Evolutionary conservation across 192 early-diverging fungal species (phyloP), one percentile per base, ranked within the genome.

Genomic region (Coemansia sp.): DNA sequence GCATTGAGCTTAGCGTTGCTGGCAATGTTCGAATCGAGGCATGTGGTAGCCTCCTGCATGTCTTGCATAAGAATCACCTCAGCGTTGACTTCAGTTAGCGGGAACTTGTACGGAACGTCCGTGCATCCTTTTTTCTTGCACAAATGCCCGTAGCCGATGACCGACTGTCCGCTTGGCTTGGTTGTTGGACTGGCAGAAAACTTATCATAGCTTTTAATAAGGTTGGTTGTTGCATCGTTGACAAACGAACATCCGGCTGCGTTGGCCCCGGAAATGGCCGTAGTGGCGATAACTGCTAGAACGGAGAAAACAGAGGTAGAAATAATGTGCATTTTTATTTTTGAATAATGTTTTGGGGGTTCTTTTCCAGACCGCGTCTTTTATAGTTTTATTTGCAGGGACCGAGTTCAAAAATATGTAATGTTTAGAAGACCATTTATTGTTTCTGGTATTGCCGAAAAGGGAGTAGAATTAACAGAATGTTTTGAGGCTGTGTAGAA

Each of bases 141-240:
- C 37, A 61, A 19, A 24, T 67, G 65, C 13, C 65, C 65, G 14
- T 77, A 77, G 12, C 74, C 74, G 12, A 77, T 73, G 0, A 73
- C 69, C 4, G 74, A 73, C 35, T 69, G 73, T 0, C 74, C 74
- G 12, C 68, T 68, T 9, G 74, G 74, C 41, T 77, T 73, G 12
- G 74, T 73, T 8, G 51, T 26, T 11, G 66, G 64, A 16, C 65
- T 35, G 5, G 65, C n/a, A 12, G 62, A 73, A 57, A 77, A 77
- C 1, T 73, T 73, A 26, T 77, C 74, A 16, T 16, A 43, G 41
- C 16, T n/a, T 43, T 43, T 43, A 1, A 43, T n/a, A 12, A 43
- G 41, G 16, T 43, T 13, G 13, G 16, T 12, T 16, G 41, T 43
- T n/a, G 41, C 11, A 2, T 43, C 13, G 41, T 43, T 43, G 41